Percentiles rank a stretch among this genome's conserved stretches.
These are phyloP conservation scores for Ceratobasidium sp. DNA, from an alignment of 1,284 basidiomycete genomes.

Conservation along the genomic window DNA sequence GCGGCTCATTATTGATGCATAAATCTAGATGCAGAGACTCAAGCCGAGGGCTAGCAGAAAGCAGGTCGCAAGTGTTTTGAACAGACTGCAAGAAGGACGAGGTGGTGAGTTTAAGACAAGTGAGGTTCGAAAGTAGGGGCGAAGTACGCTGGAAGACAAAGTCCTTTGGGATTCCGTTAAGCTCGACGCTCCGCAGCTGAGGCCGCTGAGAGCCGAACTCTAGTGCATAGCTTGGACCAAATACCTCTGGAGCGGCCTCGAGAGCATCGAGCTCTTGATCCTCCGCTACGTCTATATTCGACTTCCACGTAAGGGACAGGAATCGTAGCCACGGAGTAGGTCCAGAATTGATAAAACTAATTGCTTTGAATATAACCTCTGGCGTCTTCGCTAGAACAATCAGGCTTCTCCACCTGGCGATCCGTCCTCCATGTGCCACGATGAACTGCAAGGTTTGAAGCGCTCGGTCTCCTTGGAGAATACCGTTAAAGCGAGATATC, in stretches of 20 bases:
- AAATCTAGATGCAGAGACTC: conserved; percentile 7
- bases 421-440: neutral
- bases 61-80: neutral
- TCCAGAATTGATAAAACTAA: neutral
- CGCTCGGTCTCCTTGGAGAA: neutral
- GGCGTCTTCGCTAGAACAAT: neutral
- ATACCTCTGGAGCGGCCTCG: neutral
- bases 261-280: neutral
- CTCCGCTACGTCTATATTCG: neutral
- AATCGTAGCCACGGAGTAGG: neutral
- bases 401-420: conserved; percentile 11
- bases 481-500: neutral
- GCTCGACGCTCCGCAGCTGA: neutral
- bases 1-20: neutral
- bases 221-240: neutral
- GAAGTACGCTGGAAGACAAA: neutral
- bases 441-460: conserved; percentile 5
- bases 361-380: neutral
- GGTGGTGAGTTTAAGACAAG: neutral
- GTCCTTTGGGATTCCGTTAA: neutral
- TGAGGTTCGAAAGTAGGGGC: conserved; percentile 16
- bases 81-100: neutral
- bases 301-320: conserved; percentile 15
- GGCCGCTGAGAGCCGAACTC: neutral
- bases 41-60: conserved; percentile 10